These are phyloP conservation scores for Citrus cavaleriei DNA, from an alignment of 345 rosid genomes.

Conservation along the genomic window DNA sequence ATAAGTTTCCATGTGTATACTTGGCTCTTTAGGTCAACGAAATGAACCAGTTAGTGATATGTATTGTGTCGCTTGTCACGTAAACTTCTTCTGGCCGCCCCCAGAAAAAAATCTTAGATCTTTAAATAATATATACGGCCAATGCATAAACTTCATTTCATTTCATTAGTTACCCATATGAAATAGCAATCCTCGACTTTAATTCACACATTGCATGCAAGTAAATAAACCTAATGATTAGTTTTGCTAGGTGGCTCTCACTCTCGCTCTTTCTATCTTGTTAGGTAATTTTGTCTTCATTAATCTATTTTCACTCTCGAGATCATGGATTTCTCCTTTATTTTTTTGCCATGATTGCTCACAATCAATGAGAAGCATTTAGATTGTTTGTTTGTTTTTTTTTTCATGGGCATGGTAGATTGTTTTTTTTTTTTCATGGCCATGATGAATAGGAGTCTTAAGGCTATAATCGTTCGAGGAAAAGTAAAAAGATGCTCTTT, in stretches of 20 bases:
- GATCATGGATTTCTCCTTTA: background rate
- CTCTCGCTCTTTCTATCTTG: background rate
- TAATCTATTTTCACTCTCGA: constrained; percentile 4
- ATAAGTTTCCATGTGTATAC: background rate
- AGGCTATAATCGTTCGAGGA: constrained; percentile 13
- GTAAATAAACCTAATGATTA: background rate
- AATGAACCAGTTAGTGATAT: background rate
- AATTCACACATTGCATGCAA: constrained; percentile 8
- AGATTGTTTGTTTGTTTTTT: too few relatives aligned
- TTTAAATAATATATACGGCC: too few relatives aligned
- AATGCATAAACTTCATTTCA: too few relatives aligned
- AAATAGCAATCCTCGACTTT: too few relatives aligned
- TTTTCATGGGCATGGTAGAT: constrained; percentile 13
- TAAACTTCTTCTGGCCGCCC: background rate
- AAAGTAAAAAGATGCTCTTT: constrained; percentile 1
- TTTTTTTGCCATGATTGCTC: constrained; percentile 17
- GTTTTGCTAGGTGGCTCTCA: background rate
- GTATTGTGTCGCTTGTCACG: background rate
- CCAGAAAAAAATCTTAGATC: too few relatives aligned
- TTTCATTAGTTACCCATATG: too few relatives aligned
- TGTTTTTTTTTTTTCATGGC: constrained; percentile 1
- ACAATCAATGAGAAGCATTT: constrained; percentile 7
- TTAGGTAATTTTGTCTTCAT: background rate
- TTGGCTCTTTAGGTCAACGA: constrained; percentile 26
- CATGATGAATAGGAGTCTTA: constrained; percentile 19